Evolutionary conservation across 768 basidiomycete genomes (phyloP).

Genomic region (Tephrocybe sp.): DNA sequence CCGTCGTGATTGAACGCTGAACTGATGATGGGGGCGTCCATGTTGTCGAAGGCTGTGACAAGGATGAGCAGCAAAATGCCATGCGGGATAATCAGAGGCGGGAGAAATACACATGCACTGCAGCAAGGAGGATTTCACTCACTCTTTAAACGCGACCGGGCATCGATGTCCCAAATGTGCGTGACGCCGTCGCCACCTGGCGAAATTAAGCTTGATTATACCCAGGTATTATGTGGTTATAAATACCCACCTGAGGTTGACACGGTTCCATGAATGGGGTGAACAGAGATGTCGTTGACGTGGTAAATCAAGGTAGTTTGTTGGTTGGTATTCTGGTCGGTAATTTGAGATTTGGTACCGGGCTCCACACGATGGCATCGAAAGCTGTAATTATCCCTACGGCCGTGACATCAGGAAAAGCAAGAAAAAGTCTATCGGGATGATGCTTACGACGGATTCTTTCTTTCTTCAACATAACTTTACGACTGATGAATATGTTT

Average conservation of each 20-base stretch:
- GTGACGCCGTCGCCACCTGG: constrained; percentile 81
- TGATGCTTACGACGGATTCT: constrained; percentile 48
- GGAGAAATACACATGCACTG: not conserved
- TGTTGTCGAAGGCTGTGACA: constrained; percentile 76
- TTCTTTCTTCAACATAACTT: constrained; percentile 88
- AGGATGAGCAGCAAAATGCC: too few relatives aligned
- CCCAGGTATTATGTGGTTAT: constrained; percentile 14
- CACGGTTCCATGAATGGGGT: constrained; percentile 81
- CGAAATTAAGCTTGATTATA: not conserved
- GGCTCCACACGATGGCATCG: constrained; percentile 72
- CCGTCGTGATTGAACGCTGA: constrained; percentile 87
- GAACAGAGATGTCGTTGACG: constrained; percentile 85
- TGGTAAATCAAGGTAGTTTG: constrained; percentile 50
- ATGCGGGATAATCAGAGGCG: constrained; percentile 37
- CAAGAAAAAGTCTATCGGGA: not conserved
- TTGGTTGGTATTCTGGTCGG: too few relatives aligned
- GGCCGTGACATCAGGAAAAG: not conserved
- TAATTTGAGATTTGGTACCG: constrained; percentile 43
- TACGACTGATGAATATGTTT: not conserved
- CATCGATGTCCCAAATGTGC: constrained; percentile 93
- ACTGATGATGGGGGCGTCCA: constrained; percentile 74
- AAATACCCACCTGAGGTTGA: constrained; percentile 61
- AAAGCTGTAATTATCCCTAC: constrained; percentile 80
- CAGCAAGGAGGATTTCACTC: constrained; percentile 21
- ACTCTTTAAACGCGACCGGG: constrained; percentile 88